A percentile compares a stretch with the other conserved stretches of the same genome.
These are phyloP conservation scores for Ophiostoma sp. DNA, from an alignment of 2,329 filamentous ascomycete species.

Conservation along the genomic window DNA sequence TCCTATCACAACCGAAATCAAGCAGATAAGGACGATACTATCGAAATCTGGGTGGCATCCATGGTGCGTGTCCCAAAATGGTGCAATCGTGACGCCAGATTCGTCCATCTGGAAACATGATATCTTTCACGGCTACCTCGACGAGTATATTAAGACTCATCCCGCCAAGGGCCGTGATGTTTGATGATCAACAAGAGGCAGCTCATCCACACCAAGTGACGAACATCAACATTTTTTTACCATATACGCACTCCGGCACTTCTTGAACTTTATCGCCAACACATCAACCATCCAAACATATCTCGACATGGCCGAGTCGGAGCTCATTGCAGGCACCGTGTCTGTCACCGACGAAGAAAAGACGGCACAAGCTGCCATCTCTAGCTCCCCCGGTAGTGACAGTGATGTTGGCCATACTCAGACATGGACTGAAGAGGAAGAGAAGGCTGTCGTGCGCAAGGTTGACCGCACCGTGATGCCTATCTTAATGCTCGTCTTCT, in stretches of 20 bases:
- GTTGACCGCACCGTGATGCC: conserved; percentile 47
- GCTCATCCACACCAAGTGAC: too few relatives aligned
- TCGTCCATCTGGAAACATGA: background rate
- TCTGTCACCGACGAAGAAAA: conserved; percentile 2
- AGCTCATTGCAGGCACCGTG: background rate
- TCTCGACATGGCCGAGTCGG: background rate
- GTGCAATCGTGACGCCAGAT: conserved; percentile 20
- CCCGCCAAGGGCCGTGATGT: background rate
- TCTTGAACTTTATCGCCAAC: background rate
- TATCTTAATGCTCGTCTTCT: conserved; percentile 45
- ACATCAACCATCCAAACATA: background rate
- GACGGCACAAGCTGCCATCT: background rate
- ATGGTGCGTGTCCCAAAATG: conserved; percentile 11
- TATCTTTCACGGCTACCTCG: background rate
- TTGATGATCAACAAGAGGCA: background rate
- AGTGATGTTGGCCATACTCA: conserved; percentile 18
- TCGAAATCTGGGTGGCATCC: background rate
- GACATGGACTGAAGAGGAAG: conserved; percentile 22
- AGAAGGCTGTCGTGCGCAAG: conserved; percentile 21
- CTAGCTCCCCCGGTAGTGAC: background rate
- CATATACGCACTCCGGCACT: background rate
- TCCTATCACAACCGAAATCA: conserved; percentile 1
- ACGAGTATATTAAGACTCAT: conserved; percentile 21
- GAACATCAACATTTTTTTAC: background rate
- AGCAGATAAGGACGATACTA: background rate